Evolutionary conservation across 1,284 basidiomycete genomes (phyloP).

Genomic region (Ganoderma multipileum): DNA sequence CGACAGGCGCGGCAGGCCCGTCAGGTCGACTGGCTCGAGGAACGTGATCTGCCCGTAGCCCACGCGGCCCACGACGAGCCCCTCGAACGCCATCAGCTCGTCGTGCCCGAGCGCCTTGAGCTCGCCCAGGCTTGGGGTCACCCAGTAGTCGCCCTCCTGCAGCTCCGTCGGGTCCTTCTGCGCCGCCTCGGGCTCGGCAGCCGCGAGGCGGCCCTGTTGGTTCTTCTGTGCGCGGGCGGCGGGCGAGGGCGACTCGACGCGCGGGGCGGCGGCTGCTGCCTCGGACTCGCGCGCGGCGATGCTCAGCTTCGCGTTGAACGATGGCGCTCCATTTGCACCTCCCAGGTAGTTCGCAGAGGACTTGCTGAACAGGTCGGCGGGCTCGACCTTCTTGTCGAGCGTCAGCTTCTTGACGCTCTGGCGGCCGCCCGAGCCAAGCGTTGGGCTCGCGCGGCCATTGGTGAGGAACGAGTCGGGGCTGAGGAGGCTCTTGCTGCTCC

Average conservation of each 20-base stretch:
- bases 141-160: constrained; percentile 90
- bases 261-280: constrained; percentile 43
- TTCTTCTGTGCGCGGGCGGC: constrained; percentile 42
- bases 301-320: constrained; percentile 76
- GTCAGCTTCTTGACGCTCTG: constrained; percentile 96
- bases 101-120: constrained; percentile 76
- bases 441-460: constrained; percentile 71
- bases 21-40: constrained; percentile 92
- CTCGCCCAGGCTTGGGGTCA: constrained; percentile 76
- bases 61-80: constrained; percentile 88
- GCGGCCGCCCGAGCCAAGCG: constrained; percentile 71
- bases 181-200: constrained; percentile 11
- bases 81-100: constrained; percentile 72
- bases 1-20: constrained; percentile 81
- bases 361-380: constrained; percentile 71
- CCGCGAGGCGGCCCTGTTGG: constrained; percentile 11
- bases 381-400: constrained; percentile 81
- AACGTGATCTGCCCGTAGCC: constrained; percentile 94
- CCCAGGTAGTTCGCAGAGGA: constrained; percentile 38
- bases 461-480: constrained; percentile 59
- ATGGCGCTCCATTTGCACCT: constrained; percentile 53
- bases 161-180: constrained; percentile 45
- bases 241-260: constrained; percentile 49
- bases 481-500: constrained; percentile 49
- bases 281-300: constrained; percentile 78